These are phyloP conservation scores for Bryopsis sp. DNA, from an alignment of 139 green algal species.

Conservation along the genomic window DNA sequence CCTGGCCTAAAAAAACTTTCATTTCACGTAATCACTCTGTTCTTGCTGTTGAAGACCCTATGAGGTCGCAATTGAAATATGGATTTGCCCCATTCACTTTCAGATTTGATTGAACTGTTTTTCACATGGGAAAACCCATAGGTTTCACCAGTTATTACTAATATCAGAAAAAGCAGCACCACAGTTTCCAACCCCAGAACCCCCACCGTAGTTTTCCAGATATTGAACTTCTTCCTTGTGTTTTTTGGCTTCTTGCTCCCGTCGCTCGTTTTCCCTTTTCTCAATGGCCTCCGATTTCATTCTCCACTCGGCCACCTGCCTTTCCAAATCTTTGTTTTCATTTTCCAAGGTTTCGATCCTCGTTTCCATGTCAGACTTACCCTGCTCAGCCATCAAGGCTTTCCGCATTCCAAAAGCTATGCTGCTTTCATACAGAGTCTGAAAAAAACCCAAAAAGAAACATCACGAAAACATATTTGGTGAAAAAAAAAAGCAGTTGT, in stretches of 20 bases:
- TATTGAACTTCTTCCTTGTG: conserved; percentile 78
- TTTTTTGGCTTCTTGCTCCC: conserved; percentile 72
- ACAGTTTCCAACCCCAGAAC: too few relatives aligned
- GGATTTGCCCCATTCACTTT: too few relatives aligned
- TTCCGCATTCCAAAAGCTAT: conserved; percentile 84
- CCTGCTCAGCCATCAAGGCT: conserved; percentile 72
- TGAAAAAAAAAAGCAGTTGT: too few relatives aligned
- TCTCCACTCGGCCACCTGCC: conserved; percentile 69
- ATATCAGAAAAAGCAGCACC: too few relatives aligned
- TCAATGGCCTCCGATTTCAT: conserved; percentile 76
- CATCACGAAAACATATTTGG: conserved; percentile 1
- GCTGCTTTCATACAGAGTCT: conserved; percentile 79
- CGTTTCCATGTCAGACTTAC: conserved; percentile 69
- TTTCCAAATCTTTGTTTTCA: conserved; percentile 60
- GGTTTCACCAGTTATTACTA: too few relatives aligned
- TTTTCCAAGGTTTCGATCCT: conserved; percentile 57
- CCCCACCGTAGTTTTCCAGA: conserved; percentile 62
- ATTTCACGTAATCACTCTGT: too few relatives aligned
- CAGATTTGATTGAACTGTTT: too few relatives aligned
- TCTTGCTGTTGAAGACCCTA: too few relatives aligned
- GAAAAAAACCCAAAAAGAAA: neutral
- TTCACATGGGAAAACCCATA: too few relatives aligned
- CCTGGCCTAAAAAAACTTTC: too few relatives aligned
- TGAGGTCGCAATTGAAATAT: too few relatives aligned
- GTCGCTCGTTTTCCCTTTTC: conserved; percentile 70